phyloP scores from a whole-genome alignment of 2,329 filamentous ascomycete species.

The Venturia oleaginea region DNA sequence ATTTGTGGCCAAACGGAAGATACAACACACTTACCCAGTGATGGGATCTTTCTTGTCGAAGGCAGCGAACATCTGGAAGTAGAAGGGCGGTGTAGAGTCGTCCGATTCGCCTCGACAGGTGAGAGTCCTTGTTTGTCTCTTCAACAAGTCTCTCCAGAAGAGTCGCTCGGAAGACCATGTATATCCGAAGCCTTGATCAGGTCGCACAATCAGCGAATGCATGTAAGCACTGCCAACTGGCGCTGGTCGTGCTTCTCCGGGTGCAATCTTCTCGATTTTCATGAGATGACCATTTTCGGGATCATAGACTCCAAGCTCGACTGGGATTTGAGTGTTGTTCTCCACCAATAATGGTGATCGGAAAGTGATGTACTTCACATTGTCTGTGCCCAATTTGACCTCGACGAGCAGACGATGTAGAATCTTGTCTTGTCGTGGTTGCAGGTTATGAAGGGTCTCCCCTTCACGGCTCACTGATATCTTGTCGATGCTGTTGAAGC shows the following conservation, averaged over 20 bases:
- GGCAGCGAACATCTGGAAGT: constrained; percentile 86
- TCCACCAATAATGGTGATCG: constrained; percentile 86
- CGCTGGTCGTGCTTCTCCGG: constrained; percentile 79
- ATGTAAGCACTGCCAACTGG: constrained; percentile 87
- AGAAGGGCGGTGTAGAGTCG: constrained; percentile 64
- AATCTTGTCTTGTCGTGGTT: constrained; percentile 75
- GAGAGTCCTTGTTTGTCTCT: constrained; percentile 74
- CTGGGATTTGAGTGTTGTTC: constrained; percentile 92
- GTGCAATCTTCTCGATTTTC: constrained; percentile 95
- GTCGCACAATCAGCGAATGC: constrained; percentile 78
- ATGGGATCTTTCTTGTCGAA: constrained; percentile 79
- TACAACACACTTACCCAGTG: constrained; percentile 47
- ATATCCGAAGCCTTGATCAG: constrained; percentile 94
- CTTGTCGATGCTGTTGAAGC: constrained; percentile 81
- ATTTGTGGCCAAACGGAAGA: constrained; percentile 12
- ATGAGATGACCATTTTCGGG: constrained; percentile 78
- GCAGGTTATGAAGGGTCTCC: constrained; percentile 79
- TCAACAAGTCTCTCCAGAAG: constrained; percentile 88
- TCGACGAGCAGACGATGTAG: constrained; percentile 88
- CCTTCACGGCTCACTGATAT: constrained; percentile 92
- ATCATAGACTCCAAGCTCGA: constrained; percentile 88
- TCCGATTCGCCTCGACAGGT: constrained; percentile 80
- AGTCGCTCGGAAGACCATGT: constrained; percentile 84
- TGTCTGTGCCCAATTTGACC: constrained; percentile 81
- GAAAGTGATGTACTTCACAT: constrained; percentile 96